These are phyloP conservation scores for Aspergillus avenaceus DNA, from an alignment of 495 filamentous ascomycete genomes.

Conservation along the genomic window DNA sequence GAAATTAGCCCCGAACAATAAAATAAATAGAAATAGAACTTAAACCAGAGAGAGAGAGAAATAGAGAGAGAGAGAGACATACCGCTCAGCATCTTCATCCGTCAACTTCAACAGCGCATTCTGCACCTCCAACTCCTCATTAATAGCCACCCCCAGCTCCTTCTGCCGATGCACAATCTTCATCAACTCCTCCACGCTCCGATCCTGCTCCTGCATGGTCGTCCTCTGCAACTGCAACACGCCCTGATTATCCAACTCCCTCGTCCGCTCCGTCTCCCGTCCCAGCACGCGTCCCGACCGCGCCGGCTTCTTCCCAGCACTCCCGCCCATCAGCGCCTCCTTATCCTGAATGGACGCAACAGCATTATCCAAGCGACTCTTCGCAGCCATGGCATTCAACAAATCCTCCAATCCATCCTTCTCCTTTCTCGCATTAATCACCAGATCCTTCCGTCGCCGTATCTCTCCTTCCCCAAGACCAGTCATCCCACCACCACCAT, in stretches of 20 bases:
- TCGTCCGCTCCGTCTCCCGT: conserved; percentile 80
- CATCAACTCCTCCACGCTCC: conserved; percentile 68
- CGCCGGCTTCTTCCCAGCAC: conserved; percentile 21
- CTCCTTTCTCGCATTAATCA: conserved; percentile 75
- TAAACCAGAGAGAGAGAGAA: too few species aligned
- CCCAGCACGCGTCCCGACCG: conserved; percentile 70
- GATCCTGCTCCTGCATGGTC: conserved; percentile 82
- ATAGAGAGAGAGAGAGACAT: conserved; percentile 24
- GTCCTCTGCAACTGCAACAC: conserved; percentile 81
- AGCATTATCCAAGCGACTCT: conserved; percentile 42
- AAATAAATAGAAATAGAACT: background rate
- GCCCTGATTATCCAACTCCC: conserved; percentile 86
- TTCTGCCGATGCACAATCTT: conserved; percentile 75
- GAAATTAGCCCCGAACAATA: conserved; percentile 17
- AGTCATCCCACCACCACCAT: conserved; percentile 12
- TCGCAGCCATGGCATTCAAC: conserved; percentile 64
- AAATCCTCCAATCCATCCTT: conserved; percentile 82
- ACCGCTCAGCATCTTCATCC: conserved; percentile 69
- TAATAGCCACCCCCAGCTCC: conserved; percentile 81
- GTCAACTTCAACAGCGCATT: conserved; percentile 73
- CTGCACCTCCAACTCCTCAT: conserved; percentile 81
- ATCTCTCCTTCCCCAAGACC: conserved; percentile 83
- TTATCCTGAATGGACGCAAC: conserved; percentile 54
- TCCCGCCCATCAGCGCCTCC: conserved; percentile 43
- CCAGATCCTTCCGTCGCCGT: conserved; percentile 70